Evolutionary conservation across 768 basidiomycete genomes (phyloP), one percentile per base, ranked within the genome.

Genomic region (Mycena venus): DNA sequence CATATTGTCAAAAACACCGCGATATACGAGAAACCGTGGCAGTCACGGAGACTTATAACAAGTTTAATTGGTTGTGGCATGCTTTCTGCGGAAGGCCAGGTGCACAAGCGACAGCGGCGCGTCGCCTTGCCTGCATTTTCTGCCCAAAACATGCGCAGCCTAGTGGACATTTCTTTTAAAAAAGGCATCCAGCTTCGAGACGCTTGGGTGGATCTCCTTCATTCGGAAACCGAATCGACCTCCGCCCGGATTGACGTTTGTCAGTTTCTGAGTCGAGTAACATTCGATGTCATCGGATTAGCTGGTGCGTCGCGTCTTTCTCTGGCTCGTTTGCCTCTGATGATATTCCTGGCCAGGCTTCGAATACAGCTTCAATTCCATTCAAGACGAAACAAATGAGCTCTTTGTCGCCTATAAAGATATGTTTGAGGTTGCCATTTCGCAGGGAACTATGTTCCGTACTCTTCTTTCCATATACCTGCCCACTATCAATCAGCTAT

Each of bases 281-380:
- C 96, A 0, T 94, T 98, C 78, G 97, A 98, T 81, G 92, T 97
- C 53, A 96, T 98, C 77, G 97, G 96, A 1, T 81, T 95, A n/a
- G 95, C 96, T 49, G 95, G 94, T 95, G 68, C 56, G 85, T 80
- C 10, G 27, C 25, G 25, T 32, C 32, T 51, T 44, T 31, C 38
- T 61, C 27, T 25, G 0, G 10, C 29, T 47, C 27, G 69, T 49
- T 34, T 27, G 68, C 56, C 47, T 32, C 17, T 44, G 42, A 53
- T 67, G 32, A 76, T 42, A 32, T 17, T 32, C n/a, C n/a, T 42
- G 10, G 61, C 14, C 62, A 95, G 95, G 94, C 2, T 98, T 97
- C 79, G 94, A 92, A 75, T 97, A 97, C 78, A 87, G 93, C 69
- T 96, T 98, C 85, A 91, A 94, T 73, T 92, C 96, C 1, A 93